Conservation (phyloP, 176 grass and related monocot species). For the Areca catechu region DNA sequence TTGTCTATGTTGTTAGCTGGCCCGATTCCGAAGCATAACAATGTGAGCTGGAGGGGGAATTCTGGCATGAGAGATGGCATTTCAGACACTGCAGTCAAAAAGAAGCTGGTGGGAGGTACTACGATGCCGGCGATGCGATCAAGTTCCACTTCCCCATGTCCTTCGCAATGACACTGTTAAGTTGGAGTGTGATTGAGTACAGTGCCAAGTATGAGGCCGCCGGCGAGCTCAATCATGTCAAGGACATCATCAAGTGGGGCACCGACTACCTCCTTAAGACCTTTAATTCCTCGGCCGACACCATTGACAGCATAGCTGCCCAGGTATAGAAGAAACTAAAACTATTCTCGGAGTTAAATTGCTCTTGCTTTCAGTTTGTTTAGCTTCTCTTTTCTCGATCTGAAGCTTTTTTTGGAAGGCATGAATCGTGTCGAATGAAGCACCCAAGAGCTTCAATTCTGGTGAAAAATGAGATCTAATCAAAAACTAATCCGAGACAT, state of each 20-base stretch:
- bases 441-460: too few species aligned
- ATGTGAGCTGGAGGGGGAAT: slow-evolving; percentile 7
- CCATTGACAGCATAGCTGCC: not conserved
- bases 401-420: too few species aligned
- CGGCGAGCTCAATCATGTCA: slow-evolving; percentile 1
- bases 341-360: too few species aligned
- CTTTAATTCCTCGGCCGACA: slow-evolving; percentile 5
- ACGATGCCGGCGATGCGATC: slow-evolving; percentile 3
- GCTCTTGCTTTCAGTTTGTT: too few species aligned
- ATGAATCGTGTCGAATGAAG: too few species aligned
- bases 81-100: not conserved
- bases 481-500: too few species aligned
- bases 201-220: slow-evolving; percentile 5
- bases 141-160: slow-evolving; percentile 12
- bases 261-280: slow-evolving; percentile 7
- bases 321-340: not conserved
- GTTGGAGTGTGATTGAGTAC: slow-evolving; percentile 10
- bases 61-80: slow-evolving; percentile 4
- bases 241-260: slow-evolving; percentile 7
- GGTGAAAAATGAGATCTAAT: too few species aligned
- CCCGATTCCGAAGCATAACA: slow-evolving; percentile 1
- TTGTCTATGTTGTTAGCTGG: not conserved
- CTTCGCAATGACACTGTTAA: not conserved
- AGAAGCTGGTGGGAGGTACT: slow-evolving; percentile 5
- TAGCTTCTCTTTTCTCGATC: too few species aligned